These are phyloP conservation scores for Curvularia sp. DNA, from an alignment of 2,329 filamentous ascomycete species.

Conservation along the genomic window DNA sequence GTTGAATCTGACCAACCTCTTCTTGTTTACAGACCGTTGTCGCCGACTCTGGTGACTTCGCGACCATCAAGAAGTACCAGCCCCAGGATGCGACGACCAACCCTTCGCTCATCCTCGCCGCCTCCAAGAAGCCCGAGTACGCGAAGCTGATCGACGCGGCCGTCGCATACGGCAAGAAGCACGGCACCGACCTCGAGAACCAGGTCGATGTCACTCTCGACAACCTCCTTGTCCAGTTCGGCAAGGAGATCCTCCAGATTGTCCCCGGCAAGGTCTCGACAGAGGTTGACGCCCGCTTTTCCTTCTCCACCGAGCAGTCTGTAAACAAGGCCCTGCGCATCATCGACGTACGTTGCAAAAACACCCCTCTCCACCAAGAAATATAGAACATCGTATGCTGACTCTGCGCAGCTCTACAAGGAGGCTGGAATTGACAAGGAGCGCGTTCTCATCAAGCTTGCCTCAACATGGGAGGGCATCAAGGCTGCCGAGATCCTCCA, in stretches of 20 bases:
- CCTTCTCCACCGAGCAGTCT: conserved; percentile 91
- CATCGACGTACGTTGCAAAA: conserved; percentile 74
- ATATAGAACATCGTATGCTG: conserved; percentile 22
- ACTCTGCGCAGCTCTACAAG: conserved; percentile 80
- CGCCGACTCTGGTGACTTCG: conserved; percentile 86
- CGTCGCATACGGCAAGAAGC: conserved; percentile 82
- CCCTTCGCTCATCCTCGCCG: conserved; percentile 96
- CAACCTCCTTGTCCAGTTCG: conserved; percentile 95
- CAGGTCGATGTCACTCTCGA: conserved; percentile 92
- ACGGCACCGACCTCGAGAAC: conserved; percentile 71
- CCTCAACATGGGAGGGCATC: conserved; percentile 99
- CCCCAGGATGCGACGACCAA: conserved; percentile 99
- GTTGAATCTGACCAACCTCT: conserved; percentile 14
- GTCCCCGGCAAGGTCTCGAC: conserved; percentile 98
- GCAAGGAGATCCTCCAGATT: conserved; percentile 95
- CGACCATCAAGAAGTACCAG: conserved; percentile 99
- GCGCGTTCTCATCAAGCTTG: conserved; percentile 97
- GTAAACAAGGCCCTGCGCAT: conserved; percentile 96
- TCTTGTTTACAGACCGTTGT: conserved; percentile 76
- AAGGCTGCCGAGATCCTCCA: conserved; percentile 97
- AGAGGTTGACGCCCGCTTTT: conserved; percentile 95
- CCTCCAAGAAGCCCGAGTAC: conserved; percentile 98
- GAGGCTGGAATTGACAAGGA: conserved; percentile 89
- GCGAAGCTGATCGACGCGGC: conserved; percentile 88
- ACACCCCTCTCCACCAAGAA: not conserved